Evolutionary conservation across 225 moss, liverwort and hornwort genomes (phyloP).

Genomic region (Asterella californica): DNA sequence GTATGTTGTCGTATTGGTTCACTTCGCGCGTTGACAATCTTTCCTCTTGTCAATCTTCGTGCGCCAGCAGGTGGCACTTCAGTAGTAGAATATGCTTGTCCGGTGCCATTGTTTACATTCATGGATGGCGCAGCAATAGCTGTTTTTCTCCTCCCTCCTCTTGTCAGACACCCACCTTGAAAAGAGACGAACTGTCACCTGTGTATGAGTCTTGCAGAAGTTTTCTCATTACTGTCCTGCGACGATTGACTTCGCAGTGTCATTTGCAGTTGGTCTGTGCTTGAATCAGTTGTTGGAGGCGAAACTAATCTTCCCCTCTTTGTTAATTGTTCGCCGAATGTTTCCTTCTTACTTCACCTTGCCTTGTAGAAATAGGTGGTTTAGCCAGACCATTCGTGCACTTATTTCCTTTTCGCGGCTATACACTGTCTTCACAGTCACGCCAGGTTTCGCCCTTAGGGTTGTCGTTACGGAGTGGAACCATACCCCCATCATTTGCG

Average conservation of each 20-base stretch:
- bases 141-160: constrained; percentile 4
- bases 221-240: background rate
- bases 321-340: background rate
- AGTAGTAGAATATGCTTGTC: background rate
- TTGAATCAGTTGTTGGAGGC: background rate
- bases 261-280: background rate
- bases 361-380: background rate
- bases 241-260: background rate
- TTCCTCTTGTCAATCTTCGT: background rate
- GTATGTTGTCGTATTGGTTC: background rate
- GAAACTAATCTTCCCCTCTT: background rate
- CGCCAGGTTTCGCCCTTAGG: background rate
- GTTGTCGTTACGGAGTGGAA: background rate
- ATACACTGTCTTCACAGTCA: background rate
- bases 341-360: background rate
- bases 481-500: background rate
- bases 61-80: background rate
- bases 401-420: background rate
- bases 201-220: background rate
- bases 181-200: background rate
- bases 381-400: background rate
- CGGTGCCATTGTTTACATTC: background rate
- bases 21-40: background rate
- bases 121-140: background rate
- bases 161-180: background rate